Conservation (phyloP, 345 rosid genomes). For the Sisymbrium altissimum region DNA sequence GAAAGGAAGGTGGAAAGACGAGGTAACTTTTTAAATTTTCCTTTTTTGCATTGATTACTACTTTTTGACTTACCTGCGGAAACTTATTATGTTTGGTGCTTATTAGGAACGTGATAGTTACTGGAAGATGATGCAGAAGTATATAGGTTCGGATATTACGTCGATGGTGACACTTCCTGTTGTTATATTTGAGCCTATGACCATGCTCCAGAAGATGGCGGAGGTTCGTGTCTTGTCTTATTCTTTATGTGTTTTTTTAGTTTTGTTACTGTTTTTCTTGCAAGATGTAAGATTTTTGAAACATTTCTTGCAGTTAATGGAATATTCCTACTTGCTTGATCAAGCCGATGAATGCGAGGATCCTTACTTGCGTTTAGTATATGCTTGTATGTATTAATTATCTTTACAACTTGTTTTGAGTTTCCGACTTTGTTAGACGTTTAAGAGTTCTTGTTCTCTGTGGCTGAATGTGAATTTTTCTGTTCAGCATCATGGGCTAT, state of each 20-base stretch:
- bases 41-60: background rate
- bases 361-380: slow-evolving; percentile 82
- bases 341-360: slow-evolving; percentile 90
- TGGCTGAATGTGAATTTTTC: slow-evolving; percentile 10
- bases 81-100: background rate
- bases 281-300: background rate
- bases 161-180: slow-evolving; percentile 98
- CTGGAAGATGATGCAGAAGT: slow-evolving; percentile 96
- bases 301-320: slow-evolving; percentile 66
- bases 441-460: background rate
- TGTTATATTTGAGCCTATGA: slow-evolving; percentile 84
- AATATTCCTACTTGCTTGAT: slow-evolving; percentile 74
- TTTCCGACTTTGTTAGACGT: background rate
- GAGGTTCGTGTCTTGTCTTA: slow-evolving; percentile 52
- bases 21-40: slow-evolving; percentile 38
- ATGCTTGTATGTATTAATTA: slow-evolving; percentile 52
- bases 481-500: slow-evolving; percentile 81
- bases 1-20: slow-evolving; percentile 88
- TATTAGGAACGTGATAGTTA: slow-evolving; percentile 77
- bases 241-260: background rate
- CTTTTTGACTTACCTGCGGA: background rate
- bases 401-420: background rate
- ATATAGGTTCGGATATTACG: slow-evolving; percentile 81
- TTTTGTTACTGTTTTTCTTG: background rate
- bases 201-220: slow-evolving; percentile 94